These are phyloP conservation scores for Coprinopsis strossmayeri DNA, from an alignment of 768 basidiomycete species.

Conservation along the genomic window DNA sequence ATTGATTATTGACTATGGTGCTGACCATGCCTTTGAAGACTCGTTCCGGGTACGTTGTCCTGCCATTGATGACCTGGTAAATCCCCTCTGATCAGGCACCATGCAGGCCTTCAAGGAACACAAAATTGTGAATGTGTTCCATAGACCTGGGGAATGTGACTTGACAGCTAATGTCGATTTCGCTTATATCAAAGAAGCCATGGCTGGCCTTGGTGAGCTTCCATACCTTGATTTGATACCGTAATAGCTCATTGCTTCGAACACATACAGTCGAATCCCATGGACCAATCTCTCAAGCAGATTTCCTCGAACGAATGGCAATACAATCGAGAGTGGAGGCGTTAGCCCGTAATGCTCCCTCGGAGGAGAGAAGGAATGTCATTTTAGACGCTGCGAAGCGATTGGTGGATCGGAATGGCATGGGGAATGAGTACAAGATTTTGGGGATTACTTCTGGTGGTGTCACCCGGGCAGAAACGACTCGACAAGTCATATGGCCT, in stretches of 20 bases:
- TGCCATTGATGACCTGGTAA: not conserved
- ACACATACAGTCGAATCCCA: constrained; percentile 39
- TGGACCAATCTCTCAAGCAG: constrained; percentile 69
- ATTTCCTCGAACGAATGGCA: constrained; percentile 78
- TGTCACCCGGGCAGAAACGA: too few species aligned
- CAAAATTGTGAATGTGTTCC: constrained; percentile 77
- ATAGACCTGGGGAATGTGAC: constrained; percentile 82
- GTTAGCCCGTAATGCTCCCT: constrained; percentile 45
- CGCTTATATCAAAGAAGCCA: constrained; percentile 74
- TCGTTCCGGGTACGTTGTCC: constrained; percentile 69
- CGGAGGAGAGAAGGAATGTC: constrained; percentile 41
- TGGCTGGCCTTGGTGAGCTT: constrained; percentile 54
- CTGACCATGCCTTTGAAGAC: constrained; percentile 54
- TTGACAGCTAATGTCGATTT: constrained; percentile 98
- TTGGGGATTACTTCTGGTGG: constrained; percentile 47
- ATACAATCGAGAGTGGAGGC: constrained; percentile 57
- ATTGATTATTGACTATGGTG: constrained; percentile 88
- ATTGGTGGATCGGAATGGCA: constrained; percentile 72
- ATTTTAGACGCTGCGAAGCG: constrained; percentile 59
- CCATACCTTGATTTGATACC: not conserved
- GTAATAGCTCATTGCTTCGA: constrained; percentile 12
- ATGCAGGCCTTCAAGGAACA: constrained; percentile 85
- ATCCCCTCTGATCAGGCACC: not conserved
- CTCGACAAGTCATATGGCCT: too few species aligned
- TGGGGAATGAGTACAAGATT: constrained; percentile 86